phyloP scores from a whole-genome alignment of 805 yeast species.

The Cyberlindnera sargentensis region DNA sequence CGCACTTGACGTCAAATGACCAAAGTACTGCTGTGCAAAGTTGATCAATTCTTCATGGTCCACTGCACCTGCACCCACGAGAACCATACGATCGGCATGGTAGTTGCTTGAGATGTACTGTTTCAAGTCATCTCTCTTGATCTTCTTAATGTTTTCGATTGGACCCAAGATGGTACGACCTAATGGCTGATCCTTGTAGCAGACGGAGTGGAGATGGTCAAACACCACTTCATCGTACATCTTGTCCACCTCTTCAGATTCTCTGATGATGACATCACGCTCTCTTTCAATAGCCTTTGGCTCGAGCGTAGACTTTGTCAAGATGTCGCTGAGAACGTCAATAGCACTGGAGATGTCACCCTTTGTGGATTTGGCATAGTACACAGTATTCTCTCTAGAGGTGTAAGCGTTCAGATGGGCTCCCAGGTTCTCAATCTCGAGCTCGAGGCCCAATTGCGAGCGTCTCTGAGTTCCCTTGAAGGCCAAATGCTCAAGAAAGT shows the following conservation, averaged over 20 bases:
- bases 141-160: conserved; percentile 74
- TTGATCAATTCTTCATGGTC: conserved; percentile 77
- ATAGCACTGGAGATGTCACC: conserved; percentile 79
- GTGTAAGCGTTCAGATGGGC: conserved; percentile 98
- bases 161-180: conserved; percentile 98
- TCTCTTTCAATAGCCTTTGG: conserved; percentile 87
- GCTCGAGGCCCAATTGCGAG: conserved; percentile 74
- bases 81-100: conserved; percentile 94
- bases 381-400: conserved; percentile 94
- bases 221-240: conserved; percentile 98
- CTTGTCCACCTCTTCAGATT: conserved; percentile 95
- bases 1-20: conserved; percentile 50
- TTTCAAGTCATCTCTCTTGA: conserved; percentile 67
- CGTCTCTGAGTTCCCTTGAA: conserved; percentile 88
- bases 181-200: conserved; percentile 83
- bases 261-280: conserved; percentile 93
- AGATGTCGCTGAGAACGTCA: conserved; percentile 81
- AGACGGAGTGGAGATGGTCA: conserved; percentile 91
- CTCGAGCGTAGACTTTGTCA: conserved; percentile 80
- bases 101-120: conserved; percentile 80
- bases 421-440: conserved; percentile 94
- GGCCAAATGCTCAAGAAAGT: conserved; percentile 92
- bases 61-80: conserved; percentile 95
- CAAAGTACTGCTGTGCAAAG: conserved; percentile 71
- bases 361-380: conserved; percentile 82